These are phyloP conservation scores for Pseudonitzschia pungens DNA, from an alignment of 108 stramenopile species.

Conservation along the genomic window DNA sequence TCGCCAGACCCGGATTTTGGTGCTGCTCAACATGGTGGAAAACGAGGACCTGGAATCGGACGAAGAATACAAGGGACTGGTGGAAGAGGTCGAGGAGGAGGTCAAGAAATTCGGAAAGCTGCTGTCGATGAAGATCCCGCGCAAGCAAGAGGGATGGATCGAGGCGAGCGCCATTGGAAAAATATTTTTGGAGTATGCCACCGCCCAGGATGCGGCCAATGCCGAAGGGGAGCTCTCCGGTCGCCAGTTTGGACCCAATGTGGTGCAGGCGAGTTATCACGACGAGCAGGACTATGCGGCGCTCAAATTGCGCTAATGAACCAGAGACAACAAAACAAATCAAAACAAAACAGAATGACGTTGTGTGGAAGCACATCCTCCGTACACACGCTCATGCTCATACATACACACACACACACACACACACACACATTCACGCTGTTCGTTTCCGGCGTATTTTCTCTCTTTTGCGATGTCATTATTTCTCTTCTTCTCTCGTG, in stretches of 20 bases:
- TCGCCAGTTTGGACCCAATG: constrained; percentile 85
- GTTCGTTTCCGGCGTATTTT: not conserved
- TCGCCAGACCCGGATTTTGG: constrained; percentile 81
- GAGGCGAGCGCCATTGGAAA: constrained; percentile 70
- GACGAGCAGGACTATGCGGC: constrained; percentile 32
- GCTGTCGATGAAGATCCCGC: constrained; percentile 81
- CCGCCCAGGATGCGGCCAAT: constrained; percentile 56
- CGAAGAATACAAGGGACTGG: constrained; percentile 79
- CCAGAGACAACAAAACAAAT: not conserved
- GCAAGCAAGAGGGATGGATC: constrained; percentile 44
- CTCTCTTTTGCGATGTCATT: not conserved
- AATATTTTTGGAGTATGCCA: constrained; percentile 91
- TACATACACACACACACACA: no score
- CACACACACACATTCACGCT: no score
- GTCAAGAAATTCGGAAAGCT: constrained; percentile 65
- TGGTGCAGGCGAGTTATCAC: constrained; percentile 60
- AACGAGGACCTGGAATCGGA: constrained; percentile 90
- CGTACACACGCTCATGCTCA: no score
- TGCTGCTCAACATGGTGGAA: constrained; percentile 96
- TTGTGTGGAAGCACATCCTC: no score
- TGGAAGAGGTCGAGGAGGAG: constrained; percentile 28
- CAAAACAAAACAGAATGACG: not conserved
- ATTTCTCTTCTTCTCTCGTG: not conserved
- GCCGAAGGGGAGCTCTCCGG: constrained; percentile 85
- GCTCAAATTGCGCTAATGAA: constrained; percentile 16